Evolutionary conservation across 257 asterid species (phyloP), one percentile per base, ranked within the genome.

Genomic region (Ilex asprella): DNA sequence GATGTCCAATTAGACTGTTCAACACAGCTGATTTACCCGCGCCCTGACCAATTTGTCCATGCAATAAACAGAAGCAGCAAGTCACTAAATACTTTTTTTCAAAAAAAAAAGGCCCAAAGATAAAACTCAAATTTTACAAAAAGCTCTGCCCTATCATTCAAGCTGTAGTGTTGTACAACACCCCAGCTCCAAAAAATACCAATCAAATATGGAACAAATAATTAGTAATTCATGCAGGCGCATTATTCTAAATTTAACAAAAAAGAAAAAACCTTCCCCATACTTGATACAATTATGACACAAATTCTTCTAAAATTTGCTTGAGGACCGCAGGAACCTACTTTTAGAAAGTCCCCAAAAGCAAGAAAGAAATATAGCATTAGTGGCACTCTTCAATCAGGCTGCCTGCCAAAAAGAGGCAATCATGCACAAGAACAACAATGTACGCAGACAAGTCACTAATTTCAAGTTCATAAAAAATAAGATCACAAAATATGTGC

Each of bases 11-110:
- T 63, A 92, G 81, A 78, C 99, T 92, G 84, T 92, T 92, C 71
- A 92, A 71, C n/a, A 89, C 96, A 31, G 96, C 99, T 59, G 99
- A 92, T 79, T 92, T 92, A 72, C 99, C 99, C 49, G 96, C 95
- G 73, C 99, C 97, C 99, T 92, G 95, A 58, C 71, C 41, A 64
- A 32, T 31, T 21, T 39, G 39, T 39, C 10, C 32, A 35, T 35
- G 41, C 41, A 8, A 8, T 35, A 35, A 8, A 4, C 41, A 35
- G 41, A 35, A 35, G 8, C 5, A 35, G 5, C n/a, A 46, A 46
- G 52, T 12, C 52, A 46, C 4, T 46, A 2, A 46, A 46, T 6
- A 35, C 5, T 35, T 21, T 21, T 21, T 21, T 35, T 35, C 0
- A 35, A 35, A 35, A 3, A 35, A 35, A 35, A 35, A 35, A 8